Conservation (phyloP, 441 rosid species). For the Raphanus hybrid region DNA sequence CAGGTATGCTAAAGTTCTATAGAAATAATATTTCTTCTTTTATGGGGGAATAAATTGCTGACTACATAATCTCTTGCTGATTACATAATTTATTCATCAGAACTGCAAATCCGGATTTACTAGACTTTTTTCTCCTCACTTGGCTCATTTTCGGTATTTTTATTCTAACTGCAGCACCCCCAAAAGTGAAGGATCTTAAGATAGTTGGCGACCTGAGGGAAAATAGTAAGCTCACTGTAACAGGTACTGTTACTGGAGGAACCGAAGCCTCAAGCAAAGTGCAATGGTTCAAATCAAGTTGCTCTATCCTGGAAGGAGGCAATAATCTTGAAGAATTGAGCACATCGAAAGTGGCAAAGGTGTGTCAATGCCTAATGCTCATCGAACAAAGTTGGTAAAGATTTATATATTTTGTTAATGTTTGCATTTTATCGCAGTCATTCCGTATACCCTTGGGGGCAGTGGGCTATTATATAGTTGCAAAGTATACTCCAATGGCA, state of each 20-base stretch:
- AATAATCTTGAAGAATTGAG: slow-evolving; percentile 85
- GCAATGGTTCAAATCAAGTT: slow-evolving; percentile 91
- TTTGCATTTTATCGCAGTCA: slow-evolving; percentile 60
- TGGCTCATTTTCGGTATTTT: slow-evolving; percentile 31
- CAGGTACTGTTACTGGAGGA: slow-evolving; percentile 91
- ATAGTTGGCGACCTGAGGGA: slow-evolving; percentile 91
- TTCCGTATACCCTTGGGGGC: slow-evolving; percentile 98
- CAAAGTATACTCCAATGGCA: slow-evolving; percentile 92
- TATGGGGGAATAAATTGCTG: background rate
- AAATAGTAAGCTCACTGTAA: slow-evolving; percentile 85
- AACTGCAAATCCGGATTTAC: slow-evolving; percentile 16
- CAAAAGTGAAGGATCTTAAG: slow-evolving; percentile 85
- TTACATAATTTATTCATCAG: background rate
- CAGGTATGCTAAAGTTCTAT: slow-evolving; percentile 58
- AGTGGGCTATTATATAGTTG: slow-evolving; percentile 83
- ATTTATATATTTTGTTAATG: slow-evolving; percentile 22
- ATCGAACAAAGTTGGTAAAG: slow-evolving; percentile 2
- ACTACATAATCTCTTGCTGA: slow-evolving; percentile 7
- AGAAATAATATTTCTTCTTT: slow-evolving; percentile 14
- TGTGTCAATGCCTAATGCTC: slow-evolving; percentile 37
- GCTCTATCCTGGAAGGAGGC: slow-evolving; percentile 59
- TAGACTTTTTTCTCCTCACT: slow-evolving; percentile 24
- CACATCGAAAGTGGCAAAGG: slow-evolving; percentile 92
- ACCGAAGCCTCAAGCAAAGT: slow-evolving; percentile 95
- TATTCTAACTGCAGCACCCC: slow-evolving; percentile 74